phyloP scores from a whole-genome alignment of 1,284 basidiomycete species.

The Tremellales sp. region DNA sequence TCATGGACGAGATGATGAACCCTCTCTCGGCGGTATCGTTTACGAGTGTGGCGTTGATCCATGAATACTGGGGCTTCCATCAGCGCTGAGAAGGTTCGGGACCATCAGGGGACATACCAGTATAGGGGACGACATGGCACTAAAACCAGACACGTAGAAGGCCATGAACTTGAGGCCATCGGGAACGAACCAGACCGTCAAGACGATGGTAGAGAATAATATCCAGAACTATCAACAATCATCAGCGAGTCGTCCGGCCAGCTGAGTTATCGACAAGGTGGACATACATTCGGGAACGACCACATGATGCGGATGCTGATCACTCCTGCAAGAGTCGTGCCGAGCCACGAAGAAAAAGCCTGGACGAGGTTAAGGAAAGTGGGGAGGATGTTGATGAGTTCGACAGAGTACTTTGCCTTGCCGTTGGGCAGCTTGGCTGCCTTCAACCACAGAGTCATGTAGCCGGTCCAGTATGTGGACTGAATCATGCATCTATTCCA shows the following conservation, averaged over 20 bases:
- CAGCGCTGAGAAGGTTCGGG: slow-evolving; percentile 2
- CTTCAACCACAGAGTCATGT: slow-evolving; percentile 34
- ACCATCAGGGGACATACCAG: slow-evolving; percentile 1
- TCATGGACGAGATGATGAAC: slow-evolving; percentile 25
- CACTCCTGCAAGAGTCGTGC: slow-evolving; percentile 22
- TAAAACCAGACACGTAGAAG: slow-evolving; percentile 20
- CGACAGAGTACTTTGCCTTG: slow-evolving; percentile 17
- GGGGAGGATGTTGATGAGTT: slow-evolving; percentile 23
- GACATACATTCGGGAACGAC: slow-evolving; percentile 14
- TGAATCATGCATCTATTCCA: slow-evolving; percentile 21
- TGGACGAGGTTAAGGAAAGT: slow-evolving; percentile 23
- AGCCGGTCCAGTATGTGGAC: slow-evolving; percentile 21
- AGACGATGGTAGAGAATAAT: slow-evolving; percentile 12
- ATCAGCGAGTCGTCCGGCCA: background rate
- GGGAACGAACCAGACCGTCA: slow-evolving; percentile 22
- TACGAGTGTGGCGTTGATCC: slow-evolving; percentile 14
- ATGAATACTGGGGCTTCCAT: slow-evolving; percentile 10
- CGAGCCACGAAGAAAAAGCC: slow-evolving; percentile 26
- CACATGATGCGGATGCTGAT: slow-evolving; percentile 14
- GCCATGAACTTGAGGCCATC: slow-evolving; percentile 20
- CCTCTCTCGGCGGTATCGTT: slow-evolving; percentile 12
- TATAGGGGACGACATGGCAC: slow-evolving; percentile 14
- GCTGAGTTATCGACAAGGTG: background rate
- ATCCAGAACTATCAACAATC: slow-evolving; percentile 4
- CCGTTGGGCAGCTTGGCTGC: no score